phyloP scores from a whole-genome alignment of 345 rosid species.

The Rhodamnia rubescens region DNA sequence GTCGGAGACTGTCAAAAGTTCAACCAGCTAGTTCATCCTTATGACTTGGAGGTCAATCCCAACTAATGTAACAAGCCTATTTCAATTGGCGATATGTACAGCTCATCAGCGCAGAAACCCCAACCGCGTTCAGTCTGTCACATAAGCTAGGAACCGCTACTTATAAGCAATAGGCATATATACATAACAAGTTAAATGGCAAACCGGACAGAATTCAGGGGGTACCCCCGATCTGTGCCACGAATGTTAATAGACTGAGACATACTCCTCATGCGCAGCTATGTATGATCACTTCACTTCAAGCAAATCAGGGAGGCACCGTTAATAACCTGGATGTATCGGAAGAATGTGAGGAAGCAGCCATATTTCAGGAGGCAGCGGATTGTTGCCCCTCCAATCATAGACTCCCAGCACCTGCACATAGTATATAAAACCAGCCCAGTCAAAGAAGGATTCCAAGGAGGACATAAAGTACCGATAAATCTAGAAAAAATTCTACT shows the following conservation, averaged over 20 bases:
- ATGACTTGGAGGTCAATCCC: not conserved
- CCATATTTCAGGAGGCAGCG: conserved; percentile 61
- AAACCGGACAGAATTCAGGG: not conserved
- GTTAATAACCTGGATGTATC: conserved; percentile 34
- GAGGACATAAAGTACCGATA: not conserved
- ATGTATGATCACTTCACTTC: not conserved
- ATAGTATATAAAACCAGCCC: not conserved
- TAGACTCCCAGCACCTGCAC: conserved; percentile 54
- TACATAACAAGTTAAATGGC: not conserved
- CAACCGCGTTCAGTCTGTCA: not conserved
- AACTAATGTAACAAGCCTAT: not conserved
- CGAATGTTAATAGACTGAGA: not conserved
- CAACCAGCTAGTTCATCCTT: not conserved
- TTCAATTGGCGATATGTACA: not conserved
- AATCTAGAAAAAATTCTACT: not conserved
- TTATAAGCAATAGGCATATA: not conserved
- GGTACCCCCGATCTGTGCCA: not conserved
- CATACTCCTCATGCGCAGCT: not conserved
- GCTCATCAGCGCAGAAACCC: not conserved
- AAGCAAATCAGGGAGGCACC: not conserved
- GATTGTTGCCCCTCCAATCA: conserved; percentile 70
- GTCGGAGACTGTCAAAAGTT: not conserved
- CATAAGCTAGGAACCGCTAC: not conserved
- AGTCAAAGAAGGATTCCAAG: not conserved
- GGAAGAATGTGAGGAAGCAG: conserved; percentile 42